phyloP scores from a whole-genome alignment of 257 asterid species.

The Fraxinus excelsior region DNA sequence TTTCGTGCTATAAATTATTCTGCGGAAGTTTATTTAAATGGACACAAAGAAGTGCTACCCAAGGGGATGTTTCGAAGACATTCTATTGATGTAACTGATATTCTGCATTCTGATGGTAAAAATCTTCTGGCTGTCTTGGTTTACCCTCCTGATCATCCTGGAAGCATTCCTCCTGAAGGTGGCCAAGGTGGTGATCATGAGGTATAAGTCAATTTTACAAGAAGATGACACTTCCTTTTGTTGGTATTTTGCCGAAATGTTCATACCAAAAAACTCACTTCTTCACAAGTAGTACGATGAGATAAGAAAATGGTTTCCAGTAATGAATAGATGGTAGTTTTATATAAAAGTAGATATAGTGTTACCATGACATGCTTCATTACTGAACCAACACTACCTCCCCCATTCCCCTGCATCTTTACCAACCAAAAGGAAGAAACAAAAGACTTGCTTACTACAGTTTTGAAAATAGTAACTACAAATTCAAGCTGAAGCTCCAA shows the following conservation, averaged over 20 bases:
- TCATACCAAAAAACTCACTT: constrained; percentile 11
- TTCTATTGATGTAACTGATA: constrained; percentile 67
- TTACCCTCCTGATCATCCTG: constrained; percentile 98
- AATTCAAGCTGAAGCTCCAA: background rate
- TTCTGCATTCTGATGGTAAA: constrained; percentile 62
- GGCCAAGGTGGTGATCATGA: constrained; percentile 99
- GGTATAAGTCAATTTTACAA: constrained; percentile 52
- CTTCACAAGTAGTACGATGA: background rate
- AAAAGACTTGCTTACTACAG: background rate
- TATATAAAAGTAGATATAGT: constrained; percentile 1
- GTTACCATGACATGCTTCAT: constrained; percentile 3
- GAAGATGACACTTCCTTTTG: background rate
- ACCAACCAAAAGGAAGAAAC: constrained; percentile 9
- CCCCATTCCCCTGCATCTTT: background rate
- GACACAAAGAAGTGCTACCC: constrained; percentile 80
- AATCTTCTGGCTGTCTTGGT: constrained; percentile 87
- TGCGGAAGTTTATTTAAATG: constrained; percentile 86
- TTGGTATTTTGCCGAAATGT: background rate
- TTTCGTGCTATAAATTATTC: constrained; percentile 92
- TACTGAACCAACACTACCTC: constrained; percentile 13
- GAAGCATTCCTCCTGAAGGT: constrained; percentile 80
- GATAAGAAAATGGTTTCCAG: constrained; percentile 1
- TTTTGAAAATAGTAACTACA: constrained; percentile 1
- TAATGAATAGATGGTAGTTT: background rate
- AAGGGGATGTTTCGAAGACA: constrained; percentile 99